phyloP scores from a whole-genome alignment of 768 basidiomycete species.

The Kwoniella sp. region DNA sequence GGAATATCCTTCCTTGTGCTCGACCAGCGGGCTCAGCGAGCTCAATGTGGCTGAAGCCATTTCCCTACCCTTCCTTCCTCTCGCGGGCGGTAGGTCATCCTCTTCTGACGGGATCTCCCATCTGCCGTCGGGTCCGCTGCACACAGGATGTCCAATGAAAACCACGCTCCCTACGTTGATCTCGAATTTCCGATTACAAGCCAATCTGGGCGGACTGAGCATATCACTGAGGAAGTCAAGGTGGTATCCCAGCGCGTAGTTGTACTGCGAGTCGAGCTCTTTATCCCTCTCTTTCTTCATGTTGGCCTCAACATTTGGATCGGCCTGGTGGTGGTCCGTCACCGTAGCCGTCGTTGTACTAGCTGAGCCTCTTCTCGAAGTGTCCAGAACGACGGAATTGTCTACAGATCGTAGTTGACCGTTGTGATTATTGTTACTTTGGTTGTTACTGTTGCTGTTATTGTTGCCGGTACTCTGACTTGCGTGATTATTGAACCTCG shows the following conservation, averaged over 20 bases:
- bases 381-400: slow-evolving; percentile 8
- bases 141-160: slow-evolving; percentile 94
- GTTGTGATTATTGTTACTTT: not conserved
- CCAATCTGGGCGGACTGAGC: slow-evolving; percentile 71
- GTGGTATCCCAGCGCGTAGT: slow-evolving; percentile 72
- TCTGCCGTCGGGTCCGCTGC: slow-evolving; percentile 68
- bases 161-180: slow-evolving; percentile 86
- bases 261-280: slow-evolving; percentile 50
- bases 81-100: slow-evolving; percentile 33
- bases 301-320: slow-evolving; percentile 4
- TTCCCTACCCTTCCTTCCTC: slow-evolving; percentile 27
- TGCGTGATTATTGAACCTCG: not conserved
- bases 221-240: slow-evolving; percentile 78
- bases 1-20: slow-evolving; percentile 16
- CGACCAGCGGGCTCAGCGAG: slow-evolving; percentile 7
- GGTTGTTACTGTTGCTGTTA: slow-evolving; percentile 9
- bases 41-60: slow-evolving; percentile 8
- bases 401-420: slow-evolving; percentile 13
- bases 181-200: slow-evolving; percentile 94
- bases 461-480: slow-evolving; percentile 6
- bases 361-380: slow-evolving; percentile 17
- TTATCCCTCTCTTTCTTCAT: slow-evolving; percentile 14
- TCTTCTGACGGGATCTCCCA: slow-evolving; percentile 64
- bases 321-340: not conserved
- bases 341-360: slow-evolving; percentile 15